phyloP scores from a whole-genome alignment of 2,329 filamentous ascomycete species.

The Penicillium sp. region DNA sequence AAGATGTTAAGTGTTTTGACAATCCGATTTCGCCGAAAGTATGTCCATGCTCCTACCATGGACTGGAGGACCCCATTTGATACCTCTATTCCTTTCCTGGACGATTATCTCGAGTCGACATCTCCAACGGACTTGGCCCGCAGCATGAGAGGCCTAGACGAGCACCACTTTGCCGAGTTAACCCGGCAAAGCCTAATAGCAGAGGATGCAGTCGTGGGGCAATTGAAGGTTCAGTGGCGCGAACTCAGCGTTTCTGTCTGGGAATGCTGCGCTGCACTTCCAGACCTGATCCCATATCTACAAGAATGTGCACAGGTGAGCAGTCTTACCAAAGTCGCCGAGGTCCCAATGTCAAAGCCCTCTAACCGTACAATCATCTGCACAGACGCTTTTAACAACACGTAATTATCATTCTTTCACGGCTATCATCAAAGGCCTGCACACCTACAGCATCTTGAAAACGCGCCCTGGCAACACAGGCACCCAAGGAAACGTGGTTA shows the following conservation, averaged over 20 bases:
- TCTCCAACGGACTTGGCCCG: conserved; percentile 33
- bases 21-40: conserved; percentile 33
- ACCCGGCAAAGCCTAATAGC: conserved; percentile 22
- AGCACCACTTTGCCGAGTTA: conserved; percentile 29
- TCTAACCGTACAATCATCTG: conserved; percentile 2
- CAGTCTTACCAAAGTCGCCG: background rate
- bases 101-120: conserved; percentile 32
- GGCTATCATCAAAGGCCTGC: conserved; percentile 36
- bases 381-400: conserved; percentile 27
- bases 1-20: conserved; percentile 37
- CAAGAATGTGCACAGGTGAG: conserved; percentile 36
- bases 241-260: conserved; percentile 31
- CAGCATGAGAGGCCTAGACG: conserved; percentile 29
- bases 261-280: conserved; percentile 39
- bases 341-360: background rate
- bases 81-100: conserved; percentile 30
- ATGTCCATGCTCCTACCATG: conserved; percentile 33
- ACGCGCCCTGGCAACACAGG: conserved; percentile 16
- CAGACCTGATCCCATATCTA: conserved; percentile 30
- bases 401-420: conserved; percentile 39
- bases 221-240: conserved; percentile 31
- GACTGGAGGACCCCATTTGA: conserved; percentile 35
- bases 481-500: conserved; percentile 16
- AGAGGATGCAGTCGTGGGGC: conserved; percentile 19
- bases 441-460: conserved; percentile 29